Percentiles rank a stretch among this genome's conserved stretches.
Conservation (phyloP, 305 asterid genomes). For the Fraxinus latifolia region DNA sequence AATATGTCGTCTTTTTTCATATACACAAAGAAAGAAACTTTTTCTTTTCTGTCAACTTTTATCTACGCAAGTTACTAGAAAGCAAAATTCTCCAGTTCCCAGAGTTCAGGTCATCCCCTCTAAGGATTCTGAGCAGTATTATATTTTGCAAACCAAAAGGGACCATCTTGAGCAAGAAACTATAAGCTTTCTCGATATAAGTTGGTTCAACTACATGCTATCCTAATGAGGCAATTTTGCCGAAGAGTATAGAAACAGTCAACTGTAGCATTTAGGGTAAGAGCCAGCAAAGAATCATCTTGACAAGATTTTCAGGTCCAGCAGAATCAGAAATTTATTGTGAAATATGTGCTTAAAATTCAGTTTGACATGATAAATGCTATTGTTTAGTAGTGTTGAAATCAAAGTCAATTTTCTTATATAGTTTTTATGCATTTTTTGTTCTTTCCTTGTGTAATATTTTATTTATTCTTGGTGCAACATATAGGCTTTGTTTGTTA, state of each 20-base stretch:
- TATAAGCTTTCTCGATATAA: not conserved
- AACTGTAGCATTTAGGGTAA: not conserved
- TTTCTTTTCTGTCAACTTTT: not conserved
- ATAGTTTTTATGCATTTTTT: not conserved
- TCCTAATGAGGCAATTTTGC: constrained; percentile 3
- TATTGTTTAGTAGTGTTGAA: not conserved
- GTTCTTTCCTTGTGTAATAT: not conserved
- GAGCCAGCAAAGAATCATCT: not conserved
- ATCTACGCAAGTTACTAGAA: not conserved
- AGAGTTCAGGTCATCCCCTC: not conserved
- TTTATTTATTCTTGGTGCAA: not conserved
- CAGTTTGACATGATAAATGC: constrained; percentile 10
- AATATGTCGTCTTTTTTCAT: not conserved
- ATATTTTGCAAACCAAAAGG: not conserved
- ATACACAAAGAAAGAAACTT: not conserved
- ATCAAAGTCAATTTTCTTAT: not conserved
- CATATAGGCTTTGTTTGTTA: not conserved
- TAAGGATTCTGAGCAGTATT: not conserved
- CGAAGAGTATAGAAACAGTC: not conserved
- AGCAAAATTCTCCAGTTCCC: not conserved
- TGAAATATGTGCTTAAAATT: constrained; percentile 3
- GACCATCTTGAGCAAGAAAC: not conserved
- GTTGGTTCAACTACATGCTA: not conserved
- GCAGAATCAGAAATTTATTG: constrained; percentile 5
- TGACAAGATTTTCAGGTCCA: not conserved